Evolutionary conservation across 2,329 filamentous ascomycete species (phyloP).

Genomic region (Penicillium sp.): DNA sequence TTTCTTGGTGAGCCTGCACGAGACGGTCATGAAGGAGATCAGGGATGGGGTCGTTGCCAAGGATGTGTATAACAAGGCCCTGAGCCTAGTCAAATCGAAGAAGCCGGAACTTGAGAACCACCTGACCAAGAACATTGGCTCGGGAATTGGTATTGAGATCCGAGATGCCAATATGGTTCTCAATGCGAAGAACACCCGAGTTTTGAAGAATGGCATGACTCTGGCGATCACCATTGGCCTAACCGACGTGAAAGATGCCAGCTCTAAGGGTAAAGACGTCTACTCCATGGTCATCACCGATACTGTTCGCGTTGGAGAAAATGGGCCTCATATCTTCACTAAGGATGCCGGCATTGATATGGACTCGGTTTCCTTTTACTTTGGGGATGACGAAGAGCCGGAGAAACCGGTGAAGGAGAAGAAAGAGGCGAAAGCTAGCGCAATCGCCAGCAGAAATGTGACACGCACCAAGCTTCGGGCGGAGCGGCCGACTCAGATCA

Average conservation of each 20-base stretch:
- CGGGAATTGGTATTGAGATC: conserved; percentile 88
- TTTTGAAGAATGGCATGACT: conserved; percentile 95
- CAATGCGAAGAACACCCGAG: conserved; percentile 80
- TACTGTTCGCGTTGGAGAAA: conserved; percentile 80
- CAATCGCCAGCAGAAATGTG: conserved; percentile 91
- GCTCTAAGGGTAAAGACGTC: conserved; percentile 79
- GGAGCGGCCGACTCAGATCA: conserved; percentile 81
- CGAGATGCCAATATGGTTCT: conserved; percentile 79
- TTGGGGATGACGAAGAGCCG: conserved; percentile 88
- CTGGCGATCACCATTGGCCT: conserved; percentile 87
- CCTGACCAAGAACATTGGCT: conserved; percentile 89
- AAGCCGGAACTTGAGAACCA: conserved; percentile 95
- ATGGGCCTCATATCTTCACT: conserved; percentile 76
- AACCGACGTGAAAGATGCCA: conserved; percentile 81
- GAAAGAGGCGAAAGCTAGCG: conserved; percentile 77
- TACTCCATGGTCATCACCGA: conserved; percentile 92
- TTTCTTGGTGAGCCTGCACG: conserved; percentile 79
- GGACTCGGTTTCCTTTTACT: conserved; percentile 96
- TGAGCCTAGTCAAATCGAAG: conserved; percentile 77
- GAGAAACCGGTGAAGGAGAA: conserved; percentile 78
- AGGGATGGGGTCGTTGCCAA: conserved; percentile 82
- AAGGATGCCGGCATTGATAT: conserved; percentile 88
- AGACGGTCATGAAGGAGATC: conserved; percentile 85
- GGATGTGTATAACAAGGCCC: conserved; percentile 87
- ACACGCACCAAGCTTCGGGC: conserved; percentile 89